phyloP scores from a whole-genome alignment of 116 monocot species.

The Cymodocea nodosa region DNA sequence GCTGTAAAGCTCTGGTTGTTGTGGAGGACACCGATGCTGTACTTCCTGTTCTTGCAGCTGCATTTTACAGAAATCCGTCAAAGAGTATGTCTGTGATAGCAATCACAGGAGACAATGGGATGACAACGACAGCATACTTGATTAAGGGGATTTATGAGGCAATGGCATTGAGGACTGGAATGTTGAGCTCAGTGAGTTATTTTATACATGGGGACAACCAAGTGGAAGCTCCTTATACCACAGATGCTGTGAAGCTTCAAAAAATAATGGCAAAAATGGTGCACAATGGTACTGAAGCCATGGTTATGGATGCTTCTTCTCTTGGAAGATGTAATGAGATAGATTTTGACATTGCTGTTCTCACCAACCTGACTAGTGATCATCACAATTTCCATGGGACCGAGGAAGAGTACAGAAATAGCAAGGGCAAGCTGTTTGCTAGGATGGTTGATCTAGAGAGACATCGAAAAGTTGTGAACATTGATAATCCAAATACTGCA shows the following conservation, averaged over 20 bases:
- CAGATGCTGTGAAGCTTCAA: conserved; percentile 57
- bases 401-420: conserved; percentile 55
- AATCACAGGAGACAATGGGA: conserved; percentile 60
- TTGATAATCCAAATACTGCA: conserved; percentile 70
- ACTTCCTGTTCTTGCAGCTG: conserved; percentile 49
- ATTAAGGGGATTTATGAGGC: conserved; percentile 82
- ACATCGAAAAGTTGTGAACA: conserved; percentile 80
- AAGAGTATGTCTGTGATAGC: conserved; percentile 70
- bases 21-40: conserved; percentile 64
- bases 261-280: conserved; percentile 91
- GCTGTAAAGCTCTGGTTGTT: conserved; percentile 73
- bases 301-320: conserved; percentile 76
- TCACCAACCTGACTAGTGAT: conserved; percentile 63
- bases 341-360: conserved; percentile 86
- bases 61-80: conserved; percentile 69
- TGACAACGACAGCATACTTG: conserved; percentile 54
- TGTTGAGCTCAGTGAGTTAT: conserved; percentile 52
- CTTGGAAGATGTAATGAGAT: conserved; percentile 50
- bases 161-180: conserved; percentile 66
- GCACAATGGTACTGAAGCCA: conserved; percentile 76
- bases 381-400: conserved; percentile 39
- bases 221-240: conserved; percentile 38
- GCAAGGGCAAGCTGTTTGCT: conserved; percentile 57
- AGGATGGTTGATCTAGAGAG: conserved; percentile 83
- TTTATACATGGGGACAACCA: conserved; percentile 54